Evolutionary conservation across 306 rosid species (phyloP), one percentile per base, ranked within the genome.

Genomic region (barrel medic (Medicago truncatula)): DNA sequence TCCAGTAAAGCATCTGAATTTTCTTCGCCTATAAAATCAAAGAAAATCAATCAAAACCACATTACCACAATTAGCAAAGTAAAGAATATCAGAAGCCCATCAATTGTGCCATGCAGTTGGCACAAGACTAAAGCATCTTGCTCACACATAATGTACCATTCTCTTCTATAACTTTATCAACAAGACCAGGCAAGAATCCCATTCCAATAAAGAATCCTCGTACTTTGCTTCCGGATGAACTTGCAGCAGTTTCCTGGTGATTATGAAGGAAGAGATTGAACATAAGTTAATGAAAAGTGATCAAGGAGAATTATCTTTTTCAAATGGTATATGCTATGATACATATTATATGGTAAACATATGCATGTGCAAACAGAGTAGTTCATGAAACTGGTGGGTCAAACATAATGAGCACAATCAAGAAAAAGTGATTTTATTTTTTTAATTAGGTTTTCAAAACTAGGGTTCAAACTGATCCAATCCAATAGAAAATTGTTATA

Each of bases 101-200:
- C 69, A 85, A 44, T 47, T 54, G 60, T 44, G 54, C 10, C 21
- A 68, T 62, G 67, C 58, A 73, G n/a, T 70, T 66, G 2, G 71
- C 47, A 68, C 79, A 76, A 34, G 70, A 52, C 25, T 46, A 75
- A 64, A 59, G 68, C 56, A 57, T 67, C 80, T 1, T 46, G 56
- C 20, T 77, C 75, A 39, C 67, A 60, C 71, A 71, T 50, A 57
- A 75, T 77, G 18, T 88, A 95, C 98, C 98, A 71, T 92, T 95
- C 82, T 92, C 93, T 78, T 81, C 78, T 47, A 95, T 88, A 66
- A 83, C 97, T 86, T 75, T 85, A 84, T 95, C 96, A 3, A 95
- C 99, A 36, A 86, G 91, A 60, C 83, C 64, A 1, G 97, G 96
- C 41, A 15, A 75, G 78, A 95, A 95, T 69, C 99, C 99, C 99